Conservation (phyloP, 495 filamentous ascomycete species). For the Xylaria flabelliformis region DNA sequence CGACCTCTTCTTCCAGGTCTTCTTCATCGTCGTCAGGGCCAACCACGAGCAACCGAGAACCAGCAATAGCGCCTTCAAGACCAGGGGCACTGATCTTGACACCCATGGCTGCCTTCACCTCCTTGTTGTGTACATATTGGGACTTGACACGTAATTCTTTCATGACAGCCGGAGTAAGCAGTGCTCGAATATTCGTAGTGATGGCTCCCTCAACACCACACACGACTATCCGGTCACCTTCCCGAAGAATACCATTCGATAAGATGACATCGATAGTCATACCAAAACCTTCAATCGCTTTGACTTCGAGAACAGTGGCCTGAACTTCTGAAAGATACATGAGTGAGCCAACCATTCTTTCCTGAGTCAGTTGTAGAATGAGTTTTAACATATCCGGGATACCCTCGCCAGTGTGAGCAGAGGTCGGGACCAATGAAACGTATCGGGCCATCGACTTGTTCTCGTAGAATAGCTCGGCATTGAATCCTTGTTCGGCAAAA, state of each 20-base stretch:
- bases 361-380: constrained; percentile 87
- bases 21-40: constrained; percentile 95
- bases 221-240: constrained; percentile 93
- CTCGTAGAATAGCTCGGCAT: constrained; percentile 94
- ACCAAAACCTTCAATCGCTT: constrained; percentile 97
- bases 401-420: constrained; percentile 96
- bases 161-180: constrained; percentile 91
- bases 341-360: constrained; percentile 95
- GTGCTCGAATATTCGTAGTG: constrained; percentile 92
- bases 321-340: constrained; percentile 99
- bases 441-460: constrained; percentile 95
- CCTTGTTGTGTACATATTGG: constrained; percentile 97
- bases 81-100: constrained; percentile 98
- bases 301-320: constrained; percentile 97
- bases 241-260: constrained; percentile 91
- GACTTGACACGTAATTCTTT: constrained; percentile 94
- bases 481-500: constrained; percentile 96
- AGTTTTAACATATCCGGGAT: constrained; percentile 99
- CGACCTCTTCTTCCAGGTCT: constrained; percentile 94
- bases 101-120: constrained; percentile 97
- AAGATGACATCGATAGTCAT: constrained; percentile 99
- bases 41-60: constrained; percentile 90
- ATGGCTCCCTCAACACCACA: constrained; percentile 96
- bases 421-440: constrained; percentile 95
- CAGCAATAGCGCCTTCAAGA: constrained; percentile 95